Evolutionary conservation across 2,329 filamentous ascomycete species (phyloP), one percentile per base, ranked within the genome.

Genomic region (Fusarium tricinctum): DNA sequence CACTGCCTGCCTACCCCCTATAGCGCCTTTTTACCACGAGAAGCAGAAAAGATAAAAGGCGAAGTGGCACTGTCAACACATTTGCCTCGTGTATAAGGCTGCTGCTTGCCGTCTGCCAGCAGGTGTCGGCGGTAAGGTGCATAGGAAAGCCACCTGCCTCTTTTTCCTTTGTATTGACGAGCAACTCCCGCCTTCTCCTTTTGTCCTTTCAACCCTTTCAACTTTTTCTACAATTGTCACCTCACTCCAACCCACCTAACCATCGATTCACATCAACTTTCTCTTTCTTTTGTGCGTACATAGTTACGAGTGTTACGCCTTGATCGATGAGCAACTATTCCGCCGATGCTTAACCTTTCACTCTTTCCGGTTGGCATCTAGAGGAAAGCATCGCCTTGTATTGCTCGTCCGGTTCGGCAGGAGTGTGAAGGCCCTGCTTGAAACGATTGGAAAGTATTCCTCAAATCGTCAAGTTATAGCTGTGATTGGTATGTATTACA

Each of bases 41-140:
- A 33, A 19, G 19, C 6, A 45, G 10, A 19, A 8, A 44, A 26
- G 20, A 23, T 15, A 32, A 42, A 26, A 30, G 14, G 28, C 35
- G 19, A 28, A 54, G 22, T 17, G 42, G 44, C 43, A 49, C 32
- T 51, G 58, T n/a, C 19, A 48, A 13, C 14, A 22, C 7, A n/a
- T 40, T 38, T 48, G 33, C 23, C 35, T 40, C 30, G 38, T 33
- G 5, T 22, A 58, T 19, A 30, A 30, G 28, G 10, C 40, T 51
- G 43, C 44, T 46, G 42, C 45, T 51, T 58, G 55, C 48, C 62
- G 44, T 33, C 44, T 44, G 40, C 39, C n/a, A 53, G 26, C 54
- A 43, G 30, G 35, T 65, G 63, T 48, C 30, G 23, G 19, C 43
- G 33, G 50, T 50, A 53, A 57, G 50, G 39, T 51, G 48, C 63